Evolutionary conservation across 176 grass and related monocot genomes (phyloP).

Genomic region (Elaeis guineensis): DNA sequence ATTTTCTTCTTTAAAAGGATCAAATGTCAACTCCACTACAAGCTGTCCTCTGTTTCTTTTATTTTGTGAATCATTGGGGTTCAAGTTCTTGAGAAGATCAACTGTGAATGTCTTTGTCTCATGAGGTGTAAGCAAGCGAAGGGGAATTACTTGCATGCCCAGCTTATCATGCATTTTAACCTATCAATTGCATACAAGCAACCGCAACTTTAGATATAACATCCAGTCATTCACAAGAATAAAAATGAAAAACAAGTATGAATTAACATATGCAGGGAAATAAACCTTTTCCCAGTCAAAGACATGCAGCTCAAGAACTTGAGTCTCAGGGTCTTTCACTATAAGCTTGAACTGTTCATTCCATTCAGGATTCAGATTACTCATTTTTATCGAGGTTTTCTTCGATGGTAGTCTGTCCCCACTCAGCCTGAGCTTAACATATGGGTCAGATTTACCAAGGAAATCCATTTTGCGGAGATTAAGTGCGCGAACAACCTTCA

Average conservation of each 20-base stretch:
- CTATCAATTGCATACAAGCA: constrained; percentile 13
- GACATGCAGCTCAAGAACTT: constrained; percentile 87
- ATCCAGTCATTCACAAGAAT: too few species aligned
- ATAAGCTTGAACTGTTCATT: constrained; percentile 86
- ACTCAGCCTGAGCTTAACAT: constrained; percentile 83
- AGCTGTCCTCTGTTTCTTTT: constrained; percentile 77
- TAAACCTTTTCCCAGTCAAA: constrained; percentile 99
- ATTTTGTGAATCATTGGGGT: constrained; percentile 76
- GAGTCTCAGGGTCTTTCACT: constrained; percentile 87
- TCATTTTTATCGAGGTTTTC: constrained; percentile 93
- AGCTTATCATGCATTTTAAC: constrained; percentile 91
- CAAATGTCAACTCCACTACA: constrained; percentile 69
- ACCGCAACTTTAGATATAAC: too few species aligned
- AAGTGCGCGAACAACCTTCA: constrained; percentile 67
- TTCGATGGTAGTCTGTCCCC: constrained; percentile 69
- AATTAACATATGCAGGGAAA: background rate
- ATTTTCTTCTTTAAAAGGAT: constrained; percentile 76
- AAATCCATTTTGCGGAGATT: constrained; percentile 97
- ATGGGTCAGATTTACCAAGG: constrained; percentile 95
- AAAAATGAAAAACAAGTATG: too few species aligned
- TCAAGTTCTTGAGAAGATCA: constrained; percentile 71
- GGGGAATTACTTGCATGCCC: constrained; percentile 81
- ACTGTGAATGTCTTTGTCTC: constrained; percentile 72
- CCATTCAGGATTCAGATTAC: constrained; percentile 88
- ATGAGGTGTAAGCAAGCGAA: constrained; percentile 48